phyloP scores from a whole-genome alignment of 257 asterid genomes.

The Ehretia macrophylla region DNA sequence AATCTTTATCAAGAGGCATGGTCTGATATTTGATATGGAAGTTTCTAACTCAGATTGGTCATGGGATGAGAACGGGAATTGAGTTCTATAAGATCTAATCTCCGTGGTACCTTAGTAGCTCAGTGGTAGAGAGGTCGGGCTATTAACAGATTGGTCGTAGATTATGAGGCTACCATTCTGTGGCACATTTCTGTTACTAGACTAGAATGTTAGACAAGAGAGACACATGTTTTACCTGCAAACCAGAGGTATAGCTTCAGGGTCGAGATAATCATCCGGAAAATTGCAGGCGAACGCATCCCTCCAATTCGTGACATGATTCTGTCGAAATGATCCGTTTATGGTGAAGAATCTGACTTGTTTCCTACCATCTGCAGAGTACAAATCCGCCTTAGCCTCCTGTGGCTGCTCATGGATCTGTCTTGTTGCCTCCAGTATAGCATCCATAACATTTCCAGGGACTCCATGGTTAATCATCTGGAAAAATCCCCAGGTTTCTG shows the following conservation, averaged over 20 bases:
- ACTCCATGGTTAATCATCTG: slow-evolving; percentile 69
- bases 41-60: too few species aligned
- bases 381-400: slow-evolving; percentile 49
- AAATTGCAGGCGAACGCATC: slow-evolving; percentile 57
- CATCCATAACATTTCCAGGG: slow-evolving; percentile 40
- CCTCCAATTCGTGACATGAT: slow-evolving; percentile 59
- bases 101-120: too few species aligned
- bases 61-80: too few species aligned
- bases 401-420: slow-evolving; percentile 54
- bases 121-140: too few species aligned
- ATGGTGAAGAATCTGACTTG: slow-evolving; percentile 43
- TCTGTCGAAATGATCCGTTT: slow-evolving; percentile 35
- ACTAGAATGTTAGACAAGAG: not conserved
- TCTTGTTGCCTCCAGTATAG: slow-evolving; percentile 34
- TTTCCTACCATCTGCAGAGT: slow-evolving; percentile 41
- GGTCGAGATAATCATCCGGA: slow-evolving; percentile 33
- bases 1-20: too few species aligned
- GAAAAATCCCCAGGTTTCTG: slow-evolving; percentile 64
- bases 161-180: too few species aligned
- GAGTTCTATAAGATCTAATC: too few species aligned
- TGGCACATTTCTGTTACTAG: not conserved
- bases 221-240: slow-evolving; percentile 48
- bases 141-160: too few species aligned
- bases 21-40: too few species aligned
- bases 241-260: slow-evolving; percentile 40